Conservation (phyloP, 805 yeast species). For the Teunomyces funiuensis region DNA sequence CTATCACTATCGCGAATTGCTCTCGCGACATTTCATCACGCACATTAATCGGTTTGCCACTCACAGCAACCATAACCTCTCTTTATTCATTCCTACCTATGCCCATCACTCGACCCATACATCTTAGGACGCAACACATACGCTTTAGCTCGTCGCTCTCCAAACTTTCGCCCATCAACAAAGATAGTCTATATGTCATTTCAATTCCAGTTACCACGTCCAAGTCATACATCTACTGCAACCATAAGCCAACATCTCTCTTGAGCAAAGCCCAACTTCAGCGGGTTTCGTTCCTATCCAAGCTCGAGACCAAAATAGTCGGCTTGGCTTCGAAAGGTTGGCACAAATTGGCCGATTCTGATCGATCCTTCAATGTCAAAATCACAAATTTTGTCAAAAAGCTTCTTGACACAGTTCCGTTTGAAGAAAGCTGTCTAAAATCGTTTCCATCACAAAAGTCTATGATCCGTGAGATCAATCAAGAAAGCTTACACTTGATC, state of each 20-base stretch:
- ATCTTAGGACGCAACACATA: neutral
- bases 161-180: slow-evolving; percentile 7
- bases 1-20: no score
- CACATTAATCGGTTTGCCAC: neutral
- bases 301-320: slow-evolving; percentile 47
- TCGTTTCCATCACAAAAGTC: slow-evolving; percentile 71
- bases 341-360: slow-evolving; percentile 58
- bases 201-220: slow-evolving; percentile 70
- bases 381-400: slow-evolving; percentile 54
- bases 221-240: slow-evolving; percentile 66
- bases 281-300: slow-evolving; percentile 33
- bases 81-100: neutral
- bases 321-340: slow-evolving; percentile 58
- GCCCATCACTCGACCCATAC: neutral
- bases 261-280: slow-evolving; percentile 25
- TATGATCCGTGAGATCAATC: slow-evolving; percentile 50
- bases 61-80: neutral
- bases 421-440: slow-evolving; percentile 74
- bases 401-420: slow-evolving; percentile 65
- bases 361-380: slow-evolving; percentile 53
- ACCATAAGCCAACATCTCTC: slow-evolving; percentile 41
- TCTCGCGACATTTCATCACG: no score
- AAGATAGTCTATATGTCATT: slow-evolving; percentile 48
- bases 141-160: neutral
- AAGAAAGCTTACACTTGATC: slow-evolving; percentile 16